These are phyloP conservation scores for Lentinula guzmanii DNA, from an alignment of 768 basidiomycete species.

Conservation along the genomic window DNA sequence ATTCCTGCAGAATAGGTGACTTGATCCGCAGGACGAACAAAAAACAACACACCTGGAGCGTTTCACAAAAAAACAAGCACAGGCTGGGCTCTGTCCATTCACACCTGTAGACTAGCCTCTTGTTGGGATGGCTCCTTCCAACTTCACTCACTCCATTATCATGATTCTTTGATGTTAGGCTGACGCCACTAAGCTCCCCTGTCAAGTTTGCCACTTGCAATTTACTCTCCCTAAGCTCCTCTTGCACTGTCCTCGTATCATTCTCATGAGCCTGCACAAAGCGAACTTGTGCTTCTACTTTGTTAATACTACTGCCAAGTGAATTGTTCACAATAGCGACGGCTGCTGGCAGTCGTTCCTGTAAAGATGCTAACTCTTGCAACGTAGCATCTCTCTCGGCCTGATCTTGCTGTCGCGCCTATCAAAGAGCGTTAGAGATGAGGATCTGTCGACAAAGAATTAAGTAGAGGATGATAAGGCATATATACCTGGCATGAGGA, in stretches of 20 bases:
- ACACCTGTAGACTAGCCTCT: constrained; percentile 33
- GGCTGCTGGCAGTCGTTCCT: no score
- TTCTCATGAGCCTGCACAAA: constrained; percentile 2
- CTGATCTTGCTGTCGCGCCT: no score
- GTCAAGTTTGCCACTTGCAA: constrained; percentile 5
- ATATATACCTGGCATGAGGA: no score
- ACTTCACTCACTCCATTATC: neutral
- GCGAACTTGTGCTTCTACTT: no score
- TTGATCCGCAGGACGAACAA: no score
- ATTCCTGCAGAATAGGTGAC: neutral
- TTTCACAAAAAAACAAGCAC: constrained; percentile 27
- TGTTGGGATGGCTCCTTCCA: constrained; percentile 10
- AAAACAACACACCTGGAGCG: constrained; percentile 6
- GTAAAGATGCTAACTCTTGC: no score
- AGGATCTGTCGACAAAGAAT: no score
- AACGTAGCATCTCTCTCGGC: no score
- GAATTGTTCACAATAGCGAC: no score
- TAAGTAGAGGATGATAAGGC: no score
- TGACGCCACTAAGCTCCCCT: constrained; percentile 1
- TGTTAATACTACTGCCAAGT: no score
- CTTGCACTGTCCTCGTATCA: constrained; percentile 18
- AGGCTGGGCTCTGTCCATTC: constrained; percentile 30
- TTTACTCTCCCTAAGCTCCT: neutral
- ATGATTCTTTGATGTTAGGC: constrained; percentile 1
- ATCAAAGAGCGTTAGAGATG: no score